Evolutionary conservation across 1,284 basidiomycete genomes (phyloP), one percentile per base, ranked within the genome.

Genomic region (Pulveroboletus sp.): DNA sequence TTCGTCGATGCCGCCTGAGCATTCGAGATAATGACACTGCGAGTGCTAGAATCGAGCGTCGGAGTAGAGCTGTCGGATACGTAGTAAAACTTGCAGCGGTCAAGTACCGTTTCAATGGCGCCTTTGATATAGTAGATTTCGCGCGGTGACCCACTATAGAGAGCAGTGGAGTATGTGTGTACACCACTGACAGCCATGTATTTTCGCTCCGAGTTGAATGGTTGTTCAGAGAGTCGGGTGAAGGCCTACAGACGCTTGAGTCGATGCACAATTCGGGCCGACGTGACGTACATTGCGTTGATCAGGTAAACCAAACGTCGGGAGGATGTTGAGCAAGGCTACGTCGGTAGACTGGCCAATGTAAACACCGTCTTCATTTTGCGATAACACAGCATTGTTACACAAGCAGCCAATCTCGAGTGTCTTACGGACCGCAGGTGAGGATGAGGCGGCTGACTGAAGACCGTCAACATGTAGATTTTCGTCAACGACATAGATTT

Each of bases 331-430:
- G 44, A 97, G 75, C 56, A 98, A 74, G 2, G 96, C 96, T 4
- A 98, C 94, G 66, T 99, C 96, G 1, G 96, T 98, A 4, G 92
- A 86, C 70, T 96, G 94, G 1, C 96, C 96, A 7, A 94, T 86
- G 62, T 84, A 89, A 11, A 81, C 75, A 2, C 91, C 91, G 46
- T 89, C 83, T 57, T 89, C 87, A 65, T 90, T 88, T 58, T 81
- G 76, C 59, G 83, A 80, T 0, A 76, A 74, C 49, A 72, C 85
- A 47, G 81, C 90, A 74, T 87, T 95, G 74, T 85, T 92, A 69
- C 84, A 97, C 56, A 84, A 74, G 48, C 81, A 83, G 42, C 85
- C 88, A 56, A 86, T 85, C 63, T 85, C 85, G 56, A 87, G 76
- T 24, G 84, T 79, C 68, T 84, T 87, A 57, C 74, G 76, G 44